Conservation (phyloP, 2,329 filamentous ascomycete genomes). For the Aspergillus sp. region DNA sequence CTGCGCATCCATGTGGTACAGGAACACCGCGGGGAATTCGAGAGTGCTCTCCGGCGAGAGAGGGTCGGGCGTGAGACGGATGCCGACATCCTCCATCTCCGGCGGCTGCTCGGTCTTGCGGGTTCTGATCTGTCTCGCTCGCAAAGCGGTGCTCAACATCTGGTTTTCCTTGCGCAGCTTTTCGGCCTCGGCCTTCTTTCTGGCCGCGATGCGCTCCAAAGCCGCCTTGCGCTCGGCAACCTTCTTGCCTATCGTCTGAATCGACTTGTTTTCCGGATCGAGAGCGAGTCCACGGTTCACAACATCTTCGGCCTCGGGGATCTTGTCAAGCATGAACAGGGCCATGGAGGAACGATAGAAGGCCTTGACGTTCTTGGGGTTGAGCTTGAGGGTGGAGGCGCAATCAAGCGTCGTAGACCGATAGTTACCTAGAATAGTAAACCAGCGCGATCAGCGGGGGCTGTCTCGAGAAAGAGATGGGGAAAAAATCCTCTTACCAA, state of each 20-base stretch:
- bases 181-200: slow-evolving; percentile 53
- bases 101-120: slow-evolving; percentile 70
- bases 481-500: slow-evolving; percentile 46
- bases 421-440: slow-evolving; percentile 62
- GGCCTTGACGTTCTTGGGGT: slow-evolving; percentile 81
- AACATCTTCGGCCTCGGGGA: slow-evolving; percentile 77
- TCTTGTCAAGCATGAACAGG: slow-evolving; percentile 73
- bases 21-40: slow-evolving; percentile 73
- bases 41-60: slow-evolving; percentile 71
- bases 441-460: too few species aligned
- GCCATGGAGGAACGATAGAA: slow-evolving; percentile 82
- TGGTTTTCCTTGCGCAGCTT: slow-evolving; percentile 53
- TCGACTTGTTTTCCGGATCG: slow-evolving; percentile 68
- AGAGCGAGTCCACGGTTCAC: slow-evolving; percentile 70
- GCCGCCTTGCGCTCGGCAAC: slow-evolving; percentile 60
- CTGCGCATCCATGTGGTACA: slow-evolving; percentile 81
- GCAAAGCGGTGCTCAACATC: slow-evolving; percentile 65
- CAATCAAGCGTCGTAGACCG: slow-evolving; percentile 84
- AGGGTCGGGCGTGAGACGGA: slow-evolving; percentile 70
- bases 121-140: slow-evolving; percentile 67
- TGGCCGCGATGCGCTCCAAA: slow-evolving; percentile 56
- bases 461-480: too few species aligned
- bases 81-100: slow-evolving; percentile 79
- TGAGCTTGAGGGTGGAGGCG: slow-evolving; percentile 73
- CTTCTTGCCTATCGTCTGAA: slow-evolving; percentile 62